These are phyloP conservation scores for Vanderwaltozyma polyspora DNA, from an alignment of 805 yeast species.

Conservation along the genomic window DNA sequence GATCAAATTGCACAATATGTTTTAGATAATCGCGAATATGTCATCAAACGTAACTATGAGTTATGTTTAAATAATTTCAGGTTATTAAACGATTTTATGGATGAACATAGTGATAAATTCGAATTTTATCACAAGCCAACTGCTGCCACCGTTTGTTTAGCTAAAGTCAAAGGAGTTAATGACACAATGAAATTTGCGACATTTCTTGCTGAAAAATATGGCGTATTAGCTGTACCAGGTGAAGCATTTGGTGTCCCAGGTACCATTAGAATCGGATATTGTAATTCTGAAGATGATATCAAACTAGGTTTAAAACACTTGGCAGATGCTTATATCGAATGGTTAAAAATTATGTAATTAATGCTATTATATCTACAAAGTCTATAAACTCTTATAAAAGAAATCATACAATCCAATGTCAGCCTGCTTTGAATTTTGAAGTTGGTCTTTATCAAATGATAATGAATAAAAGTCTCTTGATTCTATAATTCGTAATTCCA, in stretches of 20 bases:
- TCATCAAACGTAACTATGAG: slow-evolving; percentile 31
- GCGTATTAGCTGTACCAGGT: slow-evolving; percentile 38
- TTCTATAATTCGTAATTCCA: slow-evolving; percentile 61
- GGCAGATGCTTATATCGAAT: slow-evolving; percentile 9
- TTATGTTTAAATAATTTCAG: slow-evolving; percentile 32
- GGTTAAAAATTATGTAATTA: slow-evolving; percentile 1
- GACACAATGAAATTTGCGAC: slow-evolving; percentile 28
- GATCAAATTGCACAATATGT: slow-evolving; percentile 37
- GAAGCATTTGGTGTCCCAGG: slow-evolving; percentile 36
- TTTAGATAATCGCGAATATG: slow-evolving; percentile 24
- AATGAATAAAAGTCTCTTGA: slow-evolving; percentile 35
- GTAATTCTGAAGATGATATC: slow-evolving; percentile 30
- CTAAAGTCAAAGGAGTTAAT: slow-evolving; percentile 25
- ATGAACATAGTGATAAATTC: slow-evolving; percentile 24
- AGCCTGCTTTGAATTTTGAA: no score
- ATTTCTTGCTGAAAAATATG: slow-evolving; percentile 28
- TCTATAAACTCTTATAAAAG: slow-evolving; percentile 6
- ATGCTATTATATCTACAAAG: no score
- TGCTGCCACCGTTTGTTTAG: slow-evolving; percentile 39
- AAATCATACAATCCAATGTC: slow-evolving; percentile 3
- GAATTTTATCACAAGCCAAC: slow-evolving; percentile 32
- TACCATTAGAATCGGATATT: slow-evolving; percentile 38
- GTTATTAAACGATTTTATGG: slow-evolving; percentile 28
- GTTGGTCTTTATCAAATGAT: no score
- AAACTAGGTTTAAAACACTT: slow-evolving; percentile 26